Conservation (phyloP, 306 rosid species). For the Inga leiocalycina region DNA sequence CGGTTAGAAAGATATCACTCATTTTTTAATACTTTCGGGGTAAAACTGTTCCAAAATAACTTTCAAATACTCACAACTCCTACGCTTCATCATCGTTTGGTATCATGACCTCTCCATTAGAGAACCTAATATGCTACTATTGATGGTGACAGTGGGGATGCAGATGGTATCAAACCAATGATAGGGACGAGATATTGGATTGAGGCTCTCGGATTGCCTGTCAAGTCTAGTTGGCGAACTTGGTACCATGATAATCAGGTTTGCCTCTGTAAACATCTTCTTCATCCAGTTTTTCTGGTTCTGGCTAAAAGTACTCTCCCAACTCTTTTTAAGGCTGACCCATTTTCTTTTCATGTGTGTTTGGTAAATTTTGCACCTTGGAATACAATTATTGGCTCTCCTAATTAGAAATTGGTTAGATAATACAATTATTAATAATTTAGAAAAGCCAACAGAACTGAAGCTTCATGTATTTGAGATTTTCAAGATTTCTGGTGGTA, state of each 20-base stretch:
- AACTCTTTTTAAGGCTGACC: not conserved
- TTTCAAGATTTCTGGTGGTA: not conserved
- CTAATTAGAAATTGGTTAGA: not conserved
- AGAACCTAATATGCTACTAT: not conserved
- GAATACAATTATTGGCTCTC: not conserved
- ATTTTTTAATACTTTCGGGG: no score
- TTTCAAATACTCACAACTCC: no score
- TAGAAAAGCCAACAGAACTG: not conserved
- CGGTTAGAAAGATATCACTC: no score
- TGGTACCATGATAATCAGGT: conserved; percentile 61
- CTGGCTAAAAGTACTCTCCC: not conserved
- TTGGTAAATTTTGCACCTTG: not conserved
- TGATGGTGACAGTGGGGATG: conserved; percentile 48
- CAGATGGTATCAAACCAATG: conserved; percentile 57
- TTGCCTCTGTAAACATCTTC: not conserved
- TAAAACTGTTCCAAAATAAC: no score
- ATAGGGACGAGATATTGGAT: conserved; percentile 57
- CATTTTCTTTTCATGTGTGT: not conserved
- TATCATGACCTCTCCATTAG: conserved; percentile 16
- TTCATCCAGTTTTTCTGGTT: not conserved
- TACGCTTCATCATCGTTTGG: conserved; percentile 1
- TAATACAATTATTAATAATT: not conserved
- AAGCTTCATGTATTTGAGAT: not conserved
- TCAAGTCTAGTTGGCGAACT: conserved; percentile 50
- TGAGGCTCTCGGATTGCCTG: conserved; percentile 52